Evolutionary conservation across 2,329 filamentous ascomycete genomes (phyloP).

Genomic region (Colletotrichum sp.): DNA sequence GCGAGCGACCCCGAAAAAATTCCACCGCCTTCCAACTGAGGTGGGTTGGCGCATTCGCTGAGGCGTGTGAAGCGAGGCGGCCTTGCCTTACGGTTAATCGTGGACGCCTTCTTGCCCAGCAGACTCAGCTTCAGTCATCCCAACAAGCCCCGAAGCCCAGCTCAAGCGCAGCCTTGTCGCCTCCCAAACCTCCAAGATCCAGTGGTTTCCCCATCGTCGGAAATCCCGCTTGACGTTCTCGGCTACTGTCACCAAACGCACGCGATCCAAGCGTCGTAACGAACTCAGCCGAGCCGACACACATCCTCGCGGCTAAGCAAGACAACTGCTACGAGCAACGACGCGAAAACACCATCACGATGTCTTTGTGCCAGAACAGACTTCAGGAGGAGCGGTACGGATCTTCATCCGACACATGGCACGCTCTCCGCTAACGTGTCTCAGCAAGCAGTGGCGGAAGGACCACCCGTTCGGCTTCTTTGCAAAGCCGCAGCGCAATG

Average conservation of each 20-base stretch:
- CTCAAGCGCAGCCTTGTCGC: background rate
- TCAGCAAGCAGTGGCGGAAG: constrained; percentile 92
- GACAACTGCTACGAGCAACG: background rate
- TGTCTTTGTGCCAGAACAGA: constrained; percentile 89
- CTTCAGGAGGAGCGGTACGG: constrained; percentile 86
- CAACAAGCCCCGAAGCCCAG: background rate
- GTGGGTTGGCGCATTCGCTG: background rate
- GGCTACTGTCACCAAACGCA: background rate
- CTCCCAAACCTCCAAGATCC: background rate
- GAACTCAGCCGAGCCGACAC: background rate
- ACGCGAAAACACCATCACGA: constrained; percentile 39
- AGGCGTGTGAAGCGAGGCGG: constrained; percentile 1
- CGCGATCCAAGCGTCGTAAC: background rate
- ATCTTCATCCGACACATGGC: background rate
- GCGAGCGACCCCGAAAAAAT: constrained; percentile 4
- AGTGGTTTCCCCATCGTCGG: background rate
- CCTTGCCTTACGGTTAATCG: background rate
- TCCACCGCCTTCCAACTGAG: constrained; percentile 16
- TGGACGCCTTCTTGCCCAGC: background rate
- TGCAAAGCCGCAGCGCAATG: constrained; percentile 82
- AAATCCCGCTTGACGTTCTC: background rate
- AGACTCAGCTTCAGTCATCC: background rate
- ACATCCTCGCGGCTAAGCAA: background rate
- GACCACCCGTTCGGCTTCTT: constrained; percentile 99
- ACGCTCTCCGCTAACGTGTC: constrained; percentile 23